phyloP scores from a whole-genome alignment of 2,329 filamentous ascomycete species.

The Penicillium thymicola region DNA sequence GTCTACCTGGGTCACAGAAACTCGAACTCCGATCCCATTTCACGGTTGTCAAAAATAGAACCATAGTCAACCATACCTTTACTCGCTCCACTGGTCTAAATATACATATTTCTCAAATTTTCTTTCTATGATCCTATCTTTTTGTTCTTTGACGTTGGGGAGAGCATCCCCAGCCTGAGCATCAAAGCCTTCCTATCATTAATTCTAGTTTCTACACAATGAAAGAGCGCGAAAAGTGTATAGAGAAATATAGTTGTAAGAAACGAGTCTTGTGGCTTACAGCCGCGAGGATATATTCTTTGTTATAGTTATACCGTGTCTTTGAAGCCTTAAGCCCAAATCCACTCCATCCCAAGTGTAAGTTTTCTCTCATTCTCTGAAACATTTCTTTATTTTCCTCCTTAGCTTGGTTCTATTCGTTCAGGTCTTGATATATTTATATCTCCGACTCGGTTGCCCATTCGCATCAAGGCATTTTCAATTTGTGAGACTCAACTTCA shows the following conservation, averaged over 20 bases:
- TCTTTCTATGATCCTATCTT: not conserved
- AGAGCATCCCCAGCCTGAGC: not conserved
- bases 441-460: not conserved
- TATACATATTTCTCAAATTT: not conserved
- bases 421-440: not conserved
- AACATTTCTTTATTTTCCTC: not conserved
- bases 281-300: not conserved
- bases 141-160: not conserved
- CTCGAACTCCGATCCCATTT: not conserved
- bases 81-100: not conserved
- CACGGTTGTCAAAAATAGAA: not conserved
- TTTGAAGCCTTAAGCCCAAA: not conserved
- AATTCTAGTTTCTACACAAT: not conserved
- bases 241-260: not conserved
- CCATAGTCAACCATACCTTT: too few relatives aligned
- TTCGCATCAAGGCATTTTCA: not conserved
- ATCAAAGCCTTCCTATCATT: not conserved
- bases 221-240: not conserved
- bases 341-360: not conserved
- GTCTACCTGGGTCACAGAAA: not conserved
- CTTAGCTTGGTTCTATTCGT: not conserved
- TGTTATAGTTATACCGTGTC: not conserved
- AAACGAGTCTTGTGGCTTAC: not conserved
- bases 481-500: not conserved
- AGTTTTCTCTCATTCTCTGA: too few relatives aligned